Percentiles rank a stretch among this genome's conserved stretches.
Conservation (phyloP, 768 basidiomycete species). For the Mycena polygramma region DNA sequence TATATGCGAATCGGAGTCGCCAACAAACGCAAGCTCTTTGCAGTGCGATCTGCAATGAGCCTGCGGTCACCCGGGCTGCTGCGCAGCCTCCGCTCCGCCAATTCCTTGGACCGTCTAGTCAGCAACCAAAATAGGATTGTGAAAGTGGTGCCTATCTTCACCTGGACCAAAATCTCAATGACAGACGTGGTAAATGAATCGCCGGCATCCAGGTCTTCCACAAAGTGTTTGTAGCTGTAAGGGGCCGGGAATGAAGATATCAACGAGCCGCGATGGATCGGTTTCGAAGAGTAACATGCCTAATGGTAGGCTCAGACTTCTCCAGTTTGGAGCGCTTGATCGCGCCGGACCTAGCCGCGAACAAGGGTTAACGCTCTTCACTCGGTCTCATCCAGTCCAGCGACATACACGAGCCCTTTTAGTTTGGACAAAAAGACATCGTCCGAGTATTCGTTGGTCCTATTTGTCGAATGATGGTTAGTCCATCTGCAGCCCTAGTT, state of each 20-base stretch:
- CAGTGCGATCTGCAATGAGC: slow-evolving; percentile 77
- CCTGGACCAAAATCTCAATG: slow-evolving; percentile 84
- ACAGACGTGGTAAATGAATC: slow-evolving; percentile 85
- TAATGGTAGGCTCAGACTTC: slow-evolving; percentile 72
- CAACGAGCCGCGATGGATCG: background rate
- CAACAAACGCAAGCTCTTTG: slow-evolving; percentile 70
- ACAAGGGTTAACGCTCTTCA: slow-evolving; percentile 25
- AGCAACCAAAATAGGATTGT: slow-evolving; percentile 15
- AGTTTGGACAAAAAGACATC: slow-evolving; percentile 82
- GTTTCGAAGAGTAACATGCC: slow-evolving; percentile 55
- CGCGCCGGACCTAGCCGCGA: slow-evolving; percentile 70
- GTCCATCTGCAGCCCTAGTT: slow-evolving; percentile 1
- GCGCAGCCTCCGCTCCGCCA: slow-evolving; percentile 78
- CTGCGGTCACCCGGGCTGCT: slow-evolving; percentile 65
- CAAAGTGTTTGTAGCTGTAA: slow-evolving; percentile 63
- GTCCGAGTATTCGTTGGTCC: slow-evolving; percentile 81
- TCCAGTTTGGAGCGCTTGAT: slow-evolving; percentile 78
- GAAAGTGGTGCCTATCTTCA: slow-evolving; percentile 47
- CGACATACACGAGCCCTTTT: slow-evolving; percentile 80
- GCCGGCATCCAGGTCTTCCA: slow-evolving; percentile 81
- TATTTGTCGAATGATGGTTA: slow-evolving; percentile 44
- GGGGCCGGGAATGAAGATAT: slow-evolving; percentile 1
- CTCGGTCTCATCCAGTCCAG: slow-evolving; percentile 3
- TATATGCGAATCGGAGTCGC: slow-evolving; percentile 68
- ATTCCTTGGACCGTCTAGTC: slow-evolving; percentile 63